These are phyloP conservation scores for Xylaria multiplex DNA, from an alignment of 2,329 filamentous ascomycete genomes.

Conservation along the genomic window DNA sequence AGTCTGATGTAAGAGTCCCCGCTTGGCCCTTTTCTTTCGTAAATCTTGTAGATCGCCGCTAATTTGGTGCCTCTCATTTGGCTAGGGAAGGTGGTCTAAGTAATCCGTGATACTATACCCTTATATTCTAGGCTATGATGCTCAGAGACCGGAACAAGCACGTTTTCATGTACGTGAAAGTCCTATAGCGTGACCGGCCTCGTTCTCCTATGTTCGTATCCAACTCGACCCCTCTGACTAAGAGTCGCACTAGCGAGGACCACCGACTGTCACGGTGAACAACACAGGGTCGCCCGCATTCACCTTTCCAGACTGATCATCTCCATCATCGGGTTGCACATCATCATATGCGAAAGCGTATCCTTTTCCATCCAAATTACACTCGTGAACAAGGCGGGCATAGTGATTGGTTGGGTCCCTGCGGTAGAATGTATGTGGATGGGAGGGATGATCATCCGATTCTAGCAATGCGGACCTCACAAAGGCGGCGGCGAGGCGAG, in stretches of 20 bases:
- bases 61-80: neutral
- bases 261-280: slow-evolving; percentile 63
- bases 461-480: slow-evolving; percentile 65
- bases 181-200: neutral
- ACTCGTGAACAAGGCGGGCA: slow-evolving; percentile 64
- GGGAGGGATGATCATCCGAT: slow-evolving; percentile 55
- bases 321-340: slow-evolving; percentile 61
- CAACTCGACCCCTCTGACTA: neutral
- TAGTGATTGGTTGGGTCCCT: slow-evolving; percentile 66
- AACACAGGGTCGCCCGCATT: slow-evolving; percentile 60
- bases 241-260: slow-evolving; percentile 38
- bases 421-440: slow-evolving; percentile 51
- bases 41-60: neutral
- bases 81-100: neutral
- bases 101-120: neutral
- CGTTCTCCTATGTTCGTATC: slow-evolving; percentile 4
- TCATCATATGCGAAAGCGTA: slow-evolving; percentile 72
- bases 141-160: neutral
- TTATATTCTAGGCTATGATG: neutral
- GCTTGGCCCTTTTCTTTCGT: neutral
- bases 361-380: slow-evolving; percentile 63
- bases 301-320: slow-evolving; percentile 66
- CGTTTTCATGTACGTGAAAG: neutral
- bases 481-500: slow-evolving; percentile 57
- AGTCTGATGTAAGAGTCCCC: no score